phyloP scores from a whole-genome alignment of 306 rosid genomes.

The Prunus mongolica region DNA sequence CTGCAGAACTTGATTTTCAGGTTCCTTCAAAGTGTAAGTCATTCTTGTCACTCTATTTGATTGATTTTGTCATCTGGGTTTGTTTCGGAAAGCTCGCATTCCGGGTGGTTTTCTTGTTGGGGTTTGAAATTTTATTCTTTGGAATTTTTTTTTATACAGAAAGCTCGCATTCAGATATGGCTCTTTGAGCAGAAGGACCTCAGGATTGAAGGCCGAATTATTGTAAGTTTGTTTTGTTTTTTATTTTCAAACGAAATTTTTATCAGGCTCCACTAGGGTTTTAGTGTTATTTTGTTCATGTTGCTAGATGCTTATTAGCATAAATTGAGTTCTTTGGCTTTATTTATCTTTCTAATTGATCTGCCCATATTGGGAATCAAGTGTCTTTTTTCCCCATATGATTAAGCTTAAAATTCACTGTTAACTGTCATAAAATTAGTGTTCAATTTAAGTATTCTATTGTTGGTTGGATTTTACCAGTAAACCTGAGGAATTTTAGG shows the following conservation, averaged over 20 bases:
- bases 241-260: background rate
- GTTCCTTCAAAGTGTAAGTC: slow-evolving; percentile 81
- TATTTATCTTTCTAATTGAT: background rate
- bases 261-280: background rate
- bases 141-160: slow-evolving; percentile 30
- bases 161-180: slow-evolving; percentile 91
- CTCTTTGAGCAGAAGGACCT: slow-evolving; percentile 80
- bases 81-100: background rate
- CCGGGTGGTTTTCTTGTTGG: background rate
- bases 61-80: background rate
- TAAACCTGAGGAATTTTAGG: too few species aligned
- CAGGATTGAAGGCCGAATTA: slow-evolving; percentile 84
- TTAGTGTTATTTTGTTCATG: background rate
- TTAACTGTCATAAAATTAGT: background rate
- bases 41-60: background rate
- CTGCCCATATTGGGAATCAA: background rate
- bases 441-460: background rate
- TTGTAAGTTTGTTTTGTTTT: slow-evolving; percentile 37
- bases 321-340: background rate
- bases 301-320: background rate
- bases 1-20: slow-evolving; percentile 83
- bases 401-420: background rate
- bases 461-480: background rate
- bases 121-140: background rate
- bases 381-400: background rate